Conservation (phyloP, 176 grass and related monocot species). For the Zoysia pacifica region DNA sequence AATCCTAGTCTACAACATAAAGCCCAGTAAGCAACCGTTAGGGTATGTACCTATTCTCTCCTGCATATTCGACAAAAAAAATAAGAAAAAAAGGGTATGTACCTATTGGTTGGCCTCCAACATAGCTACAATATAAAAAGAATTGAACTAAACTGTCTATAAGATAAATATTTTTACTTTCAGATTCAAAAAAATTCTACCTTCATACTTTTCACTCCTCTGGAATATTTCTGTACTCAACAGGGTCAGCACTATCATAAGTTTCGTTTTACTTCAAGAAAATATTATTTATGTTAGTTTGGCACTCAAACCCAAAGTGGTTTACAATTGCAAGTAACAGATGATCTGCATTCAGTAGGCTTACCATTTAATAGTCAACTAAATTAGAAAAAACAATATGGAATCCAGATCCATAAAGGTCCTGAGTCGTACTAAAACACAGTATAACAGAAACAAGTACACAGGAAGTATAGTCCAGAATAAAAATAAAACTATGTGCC, state of each 20-base stretch:
- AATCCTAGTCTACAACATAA: constrained; percentile 20
- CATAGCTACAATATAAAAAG: not conserved
- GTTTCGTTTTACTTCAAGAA: not conserved
- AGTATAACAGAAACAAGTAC: constrained; percentile 9
- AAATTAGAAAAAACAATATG: not conserved
- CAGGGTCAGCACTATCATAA: not conserved
- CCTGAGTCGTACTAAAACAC: not conserved
- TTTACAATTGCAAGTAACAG: not conserved
- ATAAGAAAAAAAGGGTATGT: too few species aligned
- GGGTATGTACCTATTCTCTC: not conserved
- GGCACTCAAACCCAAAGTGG: not conserved
- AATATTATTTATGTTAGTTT: not conserved
- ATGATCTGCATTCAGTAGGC: not conserved
- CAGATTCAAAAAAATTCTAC: not conserved
- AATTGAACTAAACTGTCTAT: not conserved
- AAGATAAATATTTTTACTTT: not conserved
- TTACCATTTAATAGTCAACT: not conserved
- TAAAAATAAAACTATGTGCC: not conserved
- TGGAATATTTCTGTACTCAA: not conserved
- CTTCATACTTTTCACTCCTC: not conserved
- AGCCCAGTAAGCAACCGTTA: constrained; percentile 6
- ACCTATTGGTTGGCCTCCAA: not conserved
- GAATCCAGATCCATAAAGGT: not conserved
- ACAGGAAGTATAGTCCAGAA: not conserved
- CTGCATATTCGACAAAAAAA: too few species aligned